Percentiles rank a stretch among this genome's conserved stretches.
Evolutionary conservation across 106 monocot genomes (phyloP).

Genomic region (Apostasia ramifera): DNA sequence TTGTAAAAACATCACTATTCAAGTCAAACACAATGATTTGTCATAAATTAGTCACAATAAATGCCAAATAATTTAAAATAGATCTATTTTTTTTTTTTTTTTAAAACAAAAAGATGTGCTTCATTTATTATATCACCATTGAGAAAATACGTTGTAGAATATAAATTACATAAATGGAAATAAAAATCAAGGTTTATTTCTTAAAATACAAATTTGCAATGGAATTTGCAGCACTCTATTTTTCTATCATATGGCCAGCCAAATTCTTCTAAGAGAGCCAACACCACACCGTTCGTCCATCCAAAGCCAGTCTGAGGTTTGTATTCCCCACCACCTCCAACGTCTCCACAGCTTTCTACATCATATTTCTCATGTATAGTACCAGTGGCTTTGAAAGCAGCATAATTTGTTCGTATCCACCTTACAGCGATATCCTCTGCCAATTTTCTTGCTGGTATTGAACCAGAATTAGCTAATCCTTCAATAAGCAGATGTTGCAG

Average conservation of each 20-base stretch:
- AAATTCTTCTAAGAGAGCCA: constrained; percentile 83
- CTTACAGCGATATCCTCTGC: constrained; percentile 75
- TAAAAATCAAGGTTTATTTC: no score
- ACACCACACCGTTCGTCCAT: constrained; percentile 90
- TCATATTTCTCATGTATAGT: constrained; percentile 91
- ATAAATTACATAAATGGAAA: no score
- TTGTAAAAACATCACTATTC: no score
- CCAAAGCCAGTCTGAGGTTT: constrained; percentile 91
- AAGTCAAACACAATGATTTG: no score
- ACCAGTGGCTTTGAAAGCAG: constrained; percentile 54
- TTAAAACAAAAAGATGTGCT: no score
- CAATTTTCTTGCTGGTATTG: constrained; percentile 42
- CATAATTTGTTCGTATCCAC: constrained; percentile 92
- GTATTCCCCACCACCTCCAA: constrained; percentile 86
- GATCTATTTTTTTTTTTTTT: no score
- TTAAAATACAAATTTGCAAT: no score
- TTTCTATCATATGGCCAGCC: constrained; percentile 71
- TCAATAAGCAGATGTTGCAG: constrained; percentile 84
- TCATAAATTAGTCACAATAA: no score
- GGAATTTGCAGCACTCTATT: constrained; percentile 23
- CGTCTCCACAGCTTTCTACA: constrained; percentile 60
- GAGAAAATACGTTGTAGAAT: no score
- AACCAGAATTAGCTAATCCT: constrained; percentile 55
- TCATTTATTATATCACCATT: no score
- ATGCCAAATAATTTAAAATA: no score